These are phyloP conservation scores for Telopea speciosissima DNA, from an alignment of 177 flowering plant genomes.

Conservation along the genomic window DNA sequence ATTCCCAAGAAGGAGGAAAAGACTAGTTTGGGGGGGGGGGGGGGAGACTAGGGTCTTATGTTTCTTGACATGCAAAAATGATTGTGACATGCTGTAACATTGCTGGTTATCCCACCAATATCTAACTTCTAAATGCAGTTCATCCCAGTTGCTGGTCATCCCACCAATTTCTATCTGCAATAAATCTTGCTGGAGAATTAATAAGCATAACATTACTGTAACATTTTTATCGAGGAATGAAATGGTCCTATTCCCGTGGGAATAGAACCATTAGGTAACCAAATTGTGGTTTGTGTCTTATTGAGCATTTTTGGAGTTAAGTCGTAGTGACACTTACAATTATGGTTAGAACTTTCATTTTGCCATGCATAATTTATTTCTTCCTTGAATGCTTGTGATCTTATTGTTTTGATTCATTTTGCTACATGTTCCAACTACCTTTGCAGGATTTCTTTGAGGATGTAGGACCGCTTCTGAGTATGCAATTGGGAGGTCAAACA, in stretches of 20 bases:
- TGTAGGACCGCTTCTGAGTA: slow-evolving; percentile 90
- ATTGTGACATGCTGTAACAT: too few relatives aligned
- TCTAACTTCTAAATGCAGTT: neutral
- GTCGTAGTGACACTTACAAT: too few relatives aligned
- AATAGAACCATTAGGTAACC: too few relatives aligned
- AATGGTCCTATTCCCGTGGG: too few relatives aligned
- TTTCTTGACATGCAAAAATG: neutral
- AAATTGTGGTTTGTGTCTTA: too few relatives aligned
- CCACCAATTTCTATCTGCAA: neutral
- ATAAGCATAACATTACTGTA: too few relatives aligned
- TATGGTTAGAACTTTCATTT: neutral
- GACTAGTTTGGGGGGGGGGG: too few relatives aligned
- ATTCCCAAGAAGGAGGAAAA: too few relatives aligned
- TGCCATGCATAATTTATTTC: neutral
- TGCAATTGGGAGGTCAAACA: slow-evolving; percentile 92
- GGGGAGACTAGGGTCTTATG: neutral
- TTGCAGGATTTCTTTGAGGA: slow-evolving; percentile 94
- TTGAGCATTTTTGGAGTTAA: too few relatives aligned
- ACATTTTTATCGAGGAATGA: too few relatives aligned
- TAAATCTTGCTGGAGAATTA: neutral
- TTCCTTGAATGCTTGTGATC: neutral
- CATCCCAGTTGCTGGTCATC: neutral
- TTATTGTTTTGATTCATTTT: slow-evolving; percentile 2
- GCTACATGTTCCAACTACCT: slow-evolving; percentile 10
- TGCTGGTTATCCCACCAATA: too few relatives aligned